phyloP scores from a whole-genome alignment of 169 alveolate species.

The Plasmodium blacklocki region DNA sequence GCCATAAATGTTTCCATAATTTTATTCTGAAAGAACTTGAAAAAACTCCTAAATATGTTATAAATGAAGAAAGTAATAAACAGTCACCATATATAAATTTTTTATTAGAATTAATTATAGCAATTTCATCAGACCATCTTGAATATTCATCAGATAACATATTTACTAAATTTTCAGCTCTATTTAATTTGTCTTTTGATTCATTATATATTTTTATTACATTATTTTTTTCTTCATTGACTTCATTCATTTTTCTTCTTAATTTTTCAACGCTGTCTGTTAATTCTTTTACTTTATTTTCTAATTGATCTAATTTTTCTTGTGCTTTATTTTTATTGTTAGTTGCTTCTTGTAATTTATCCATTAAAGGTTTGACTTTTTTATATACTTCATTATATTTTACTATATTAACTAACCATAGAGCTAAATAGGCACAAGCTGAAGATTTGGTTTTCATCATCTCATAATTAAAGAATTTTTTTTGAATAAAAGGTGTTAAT shows the following conservation, averaged over 20 bases:
- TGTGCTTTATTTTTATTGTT: constrained; percentile 92
- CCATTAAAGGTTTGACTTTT: constrained; percentile 95
- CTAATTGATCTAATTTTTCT: constrained; percentile 92
- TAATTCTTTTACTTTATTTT: constrained; percentile 90
- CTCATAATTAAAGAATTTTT: constrained; percentile 93
- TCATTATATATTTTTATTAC: constrained; percentile 93
- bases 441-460: constrained; percentile 93
- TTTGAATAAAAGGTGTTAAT: constrained; percentile 90
- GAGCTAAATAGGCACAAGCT: constrained; percentile 96
- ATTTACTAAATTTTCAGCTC: constrained; percentile 95
- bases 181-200: constrained; percentile 90
- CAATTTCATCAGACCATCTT: constrained; percentile 96
- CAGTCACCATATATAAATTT: constrained; percentile 95
- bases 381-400: constrained; percentile 94
- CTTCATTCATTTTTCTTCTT: constrained; percentile 92
- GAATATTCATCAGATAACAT: constrained; percentile 96
- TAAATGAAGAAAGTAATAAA: constrained; percentile 95
- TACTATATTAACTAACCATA: constrained; percentile 95
- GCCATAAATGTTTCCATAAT: constrained; percentile 93
- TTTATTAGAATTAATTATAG: constrained; percentile 89
- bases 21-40: constrained; percentile 91
- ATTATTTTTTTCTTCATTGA: constrained; percentile 89
- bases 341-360: constrained; percentile 92
- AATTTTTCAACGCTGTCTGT: constrained; percentile 88
- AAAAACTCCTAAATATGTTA: constrained; percentile 96